Conservation (phyloP, 805 yeast genomes). For the Kurtzmaniella cleridarum region DNA sequence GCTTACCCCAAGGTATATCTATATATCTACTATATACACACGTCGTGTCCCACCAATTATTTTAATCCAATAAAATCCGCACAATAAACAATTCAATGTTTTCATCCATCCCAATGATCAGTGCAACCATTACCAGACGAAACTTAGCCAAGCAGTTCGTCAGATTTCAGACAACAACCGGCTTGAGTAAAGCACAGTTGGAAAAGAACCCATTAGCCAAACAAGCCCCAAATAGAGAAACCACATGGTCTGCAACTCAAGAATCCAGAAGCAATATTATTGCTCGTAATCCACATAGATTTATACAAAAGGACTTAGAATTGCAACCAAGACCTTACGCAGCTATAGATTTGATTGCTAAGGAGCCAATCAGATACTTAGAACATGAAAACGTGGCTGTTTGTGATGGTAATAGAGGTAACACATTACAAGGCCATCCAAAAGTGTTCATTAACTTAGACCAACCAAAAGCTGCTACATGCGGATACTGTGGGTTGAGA, state of each 20-base stretch:
- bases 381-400: conserved; percentile 59
- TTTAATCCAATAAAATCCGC: conserved; percentile 1
- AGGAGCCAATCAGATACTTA: conserved; percentile 65
- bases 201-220: conserved; percentile 22
- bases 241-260: conserved; percentile 71
- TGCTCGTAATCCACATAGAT: conserved; percentile 50
- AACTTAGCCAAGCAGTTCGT: conserved; percentile 1
- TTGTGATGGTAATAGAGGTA: conserved; percentile 75
- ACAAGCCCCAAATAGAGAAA: conserved; percentile 75
- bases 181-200: conserved; percentile 20
- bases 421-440: conserved; percentile 74
- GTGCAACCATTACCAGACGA: conserved; percentile 1
- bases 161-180: conserved; percentile 11
- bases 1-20: no score
- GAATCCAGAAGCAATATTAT: conserved; percentile 52
- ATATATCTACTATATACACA: not conserved
- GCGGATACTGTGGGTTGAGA: conserved; percentile 79
- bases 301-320: conserved; percentile 62
- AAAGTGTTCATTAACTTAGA: conserved; percentile 77
- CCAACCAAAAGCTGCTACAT: conserved; percentile 62
- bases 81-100: conserved; percentile 1
- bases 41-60: not conserved
- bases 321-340: conserved; percentile 76
- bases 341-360: conserved; percentile 76
- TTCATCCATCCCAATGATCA: not conserved